Conservation (phyloP, 2,329 filamentous ascomycete genomes). For the Colletotrichum sidae region DNA sequence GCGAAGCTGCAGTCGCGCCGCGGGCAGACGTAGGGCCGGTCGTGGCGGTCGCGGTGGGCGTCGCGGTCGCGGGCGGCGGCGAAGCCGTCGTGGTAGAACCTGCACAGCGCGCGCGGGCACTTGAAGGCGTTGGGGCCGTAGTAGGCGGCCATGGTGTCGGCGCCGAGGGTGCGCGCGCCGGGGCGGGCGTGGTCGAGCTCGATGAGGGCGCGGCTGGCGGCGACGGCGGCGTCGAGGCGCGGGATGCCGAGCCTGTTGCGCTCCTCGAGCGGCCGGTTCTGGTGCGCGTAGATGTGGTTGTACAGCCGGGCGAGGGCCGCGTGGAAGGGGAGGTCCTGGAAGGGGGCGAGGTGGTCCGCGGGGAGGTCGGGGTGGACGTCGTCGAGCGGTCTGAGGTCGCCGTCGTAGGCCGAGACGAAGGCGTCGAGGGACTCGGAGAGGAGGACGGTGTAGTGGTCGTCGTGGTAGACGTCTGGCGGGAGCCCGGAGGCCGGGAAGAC, state of each 20-base stretch:
- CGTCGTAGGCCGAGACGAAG: conserved; percentile 14
- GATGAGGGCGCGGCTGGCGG: conserved; percentile 45
- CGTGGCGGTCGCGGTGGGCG: conserved; percentile 52
- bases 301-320: conserved; percentile 35
- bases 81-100: conserved; percentile 57
- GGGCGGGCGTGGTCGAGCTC: conserved; percentile 39
- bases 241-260: conserved; percentile 47
- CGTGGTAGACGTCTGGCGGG: not conserved
- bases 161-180: not conserved
- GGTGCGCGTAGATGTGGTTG: conserved; percentile 40
- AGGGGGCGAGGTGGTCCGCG: conserved; percentile 29
- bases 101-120: conserved; percentile 53
- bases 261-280: conserved; percentile 35
- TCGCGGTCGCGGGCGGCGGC: conserved; percentile 44
- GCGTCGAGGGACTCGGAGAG: conserved; percentile 26
- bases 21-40: conserved; percentile 52
- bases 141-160: conserved; percentile 39
- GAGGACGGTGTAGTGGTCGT: not conserved
- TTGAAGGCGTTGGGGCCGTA: conserved; percentile 56
- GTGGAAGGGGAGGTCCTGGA: conserved; percentile 38
- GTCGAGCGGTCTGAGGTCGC: conserved; percentile 7
- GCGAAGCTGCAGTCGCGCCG: conserved; percentile 47
- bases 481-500: conserved; percentile 18
- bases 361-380: not conserved
- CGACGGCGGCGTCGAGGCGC: conserved; percentile 41